phyloP scores from a whole-genome alignment of 208 protist species.

The Lotmaria passim region DNA sequence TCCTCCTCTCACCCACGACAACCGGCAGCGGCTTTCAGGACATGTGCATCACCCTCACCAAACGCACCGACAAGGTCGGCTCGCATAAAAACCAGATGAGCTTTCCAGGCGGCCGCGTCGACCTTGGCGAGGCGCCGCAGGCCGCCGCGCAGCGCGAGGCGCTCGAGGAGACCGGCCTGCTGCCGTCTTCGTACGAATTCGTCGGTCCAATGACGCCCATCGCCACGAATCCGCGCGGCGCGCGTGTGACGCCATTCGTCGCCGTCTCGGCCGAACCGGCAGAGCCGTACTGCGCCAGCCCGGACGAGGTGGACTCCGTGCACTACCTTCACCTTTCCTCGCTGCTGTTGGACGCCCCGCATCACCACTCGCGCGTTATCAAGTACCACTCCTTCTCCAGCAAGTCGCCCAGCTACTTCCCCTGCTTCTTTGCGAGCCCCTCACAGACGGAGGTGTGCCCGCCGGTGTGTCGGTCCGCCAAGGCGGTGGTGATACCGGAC shows the following conservation, averaged over 20 bases:
- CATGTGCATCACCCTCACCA: constrained; percentile 88
- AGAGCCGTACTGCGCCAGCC: constrained; percentile 55
- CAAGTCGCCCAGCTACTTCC: constrained; percentile 62
- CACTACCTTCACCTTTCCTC: constrained; percentile 85
- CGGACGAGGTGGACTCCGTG: constrained; percentile 76
- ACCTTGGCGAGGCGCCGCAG: constrained; percentile 54
- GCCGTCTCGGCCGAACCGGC: constrained; percentile 46
- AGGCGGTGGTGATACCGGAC: constrained; percentile 29
- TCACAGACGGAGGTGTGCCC: constrained; percentile 32
- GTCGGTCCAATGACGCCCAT: constrained; percentile 67
- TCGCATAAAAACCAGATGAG: constrained; percentile 81
- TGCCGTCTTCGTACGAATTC: constrained; percentile 45
- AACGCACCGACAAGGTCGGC: constrained; percentile 61
- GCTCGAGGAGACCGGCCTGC: constrained; percentile 79
- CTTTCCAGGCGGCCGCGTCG: constrained; percentile 78
- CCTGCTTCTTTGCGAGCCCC: constrained; percentile 81
- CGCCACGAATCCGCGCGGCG: constrained; percentile 26
- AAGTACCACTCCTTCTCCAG: constrained; percentile 42
- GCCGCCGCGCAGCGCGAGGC: constrained; percentile 77
- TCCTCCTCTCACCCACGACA: constrained; percentile 62
- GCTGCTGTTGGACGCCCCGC: constrained; percentile 47
- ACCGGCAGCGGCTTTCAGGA: constrained; percentile 62
- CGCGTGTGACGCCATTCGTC: constrained; percentile 61
- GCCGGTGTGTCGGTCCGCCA: constrained; percentile 31
- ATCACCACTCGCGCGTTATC: constrained; percentile 70